Percentiles rank a stretch among this genome's conserved stretches.
Conservation (phyloP, 2,329 filamentous ascomycete species). For the Clathrospora elynae region DNA sequence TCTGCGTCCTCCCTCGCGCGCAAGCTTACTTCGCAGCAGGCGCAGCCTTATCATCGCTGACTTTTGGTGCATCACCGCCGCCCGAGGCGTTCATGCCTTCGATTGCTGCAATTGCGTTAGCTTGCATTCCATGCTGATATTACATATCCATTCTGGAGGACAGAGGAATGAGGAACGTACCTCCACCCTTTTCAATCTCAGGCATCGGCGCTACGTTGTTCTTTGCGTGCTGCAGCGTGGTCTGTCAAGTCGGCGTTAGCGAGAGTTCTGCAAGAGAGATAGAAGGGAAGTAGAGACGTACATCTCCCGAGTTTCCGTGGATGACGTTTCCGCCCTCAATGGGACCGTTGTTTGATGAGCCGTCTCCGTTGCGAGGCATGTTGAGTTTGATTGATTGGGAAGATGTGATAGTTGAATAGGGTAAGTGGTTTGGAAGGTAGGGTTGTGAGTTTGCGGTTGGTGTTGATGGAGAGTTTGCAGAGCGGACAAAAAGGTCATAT, state of each 20-base stretch:
- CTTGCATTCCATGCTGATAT: not conserved
- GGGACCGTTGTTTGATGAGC: conserved; percentile 49
- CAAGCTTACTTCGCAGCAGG: conserved; percentile 24
- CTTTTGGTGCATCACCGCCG: conserved; percentile 32
- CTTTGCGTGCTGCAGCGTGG: conserved; percentile 45
- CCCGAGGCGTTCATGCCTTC: conserved; percentile 45
- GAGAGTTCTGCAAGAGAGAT: not conserved
- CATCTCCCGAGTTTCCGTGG: conserved; percentile 46
- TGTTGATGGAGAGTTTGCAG: too few relatives aligned
- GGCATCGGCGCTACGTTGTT: conserved; percentile 49
- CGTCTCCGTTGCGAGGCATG: conserved; percentile 52
- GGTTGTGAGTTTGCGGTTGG: too few relatives aligned
- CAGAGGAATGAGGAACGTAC: conserved; percentile 20
- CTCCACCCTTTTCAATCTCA: conserved; percentile 47
- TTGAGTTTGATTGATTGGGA: too few relatives aligned
- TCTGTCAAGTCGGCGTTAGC: conserved; percentile 15
- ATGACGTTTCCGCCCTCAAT: conserved; percentile 45
- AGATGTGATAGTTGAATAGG: too few relatives aligned
- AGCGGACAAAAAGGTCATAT: too few relatives aligned
- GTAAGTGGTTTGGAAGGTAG: too few relatives aligned
- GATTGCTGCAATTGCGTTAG: conserved; percentile 24
- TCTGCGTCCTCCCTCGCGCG: not conserved
- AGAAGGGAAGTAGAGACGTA: conserved; percentile 17
- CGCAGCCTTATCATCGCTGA: conserved; percentile 28
- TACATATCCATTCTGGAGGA: conserved; percentile 2